phyloP scores from a whole-genome alignment of 2,329 filamentous ascomycete genomes.

The Alternaria brassicicola region DNA sequence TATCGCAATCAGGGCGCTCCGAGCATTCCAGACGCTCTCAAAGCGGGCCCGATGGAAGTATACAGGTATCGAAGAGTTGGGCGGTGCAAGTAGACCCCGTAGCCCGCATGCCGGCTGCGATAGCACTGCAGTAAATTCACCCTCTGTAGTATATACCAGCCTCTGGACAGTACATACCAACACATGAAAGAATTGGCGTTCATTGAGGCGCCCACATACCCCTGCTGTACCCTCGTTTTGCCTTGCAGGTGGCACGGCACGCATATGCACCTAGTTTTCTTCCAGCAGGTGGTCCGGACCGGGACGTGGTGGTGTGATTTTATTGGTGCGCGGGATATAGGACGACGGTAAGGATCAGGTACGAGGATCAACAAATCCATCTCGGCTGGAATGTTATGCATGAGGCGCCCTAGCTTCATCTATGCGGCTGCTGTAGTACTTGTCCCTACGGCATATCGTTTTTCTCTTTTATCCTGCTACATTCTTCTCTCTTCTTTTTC shows the following conservation, averaged over 20 bases:
- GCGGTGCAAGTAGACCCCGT: conserved; percentile 17
- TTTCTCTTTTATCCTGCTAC: background rate
- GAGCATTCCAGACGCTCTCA: background rate
- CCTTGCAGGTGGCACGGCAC: conserved; percentile 7
- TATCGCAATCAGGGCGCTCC: conserved; percentile 16
- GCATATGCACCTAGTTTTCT: conserved; percentile 10
- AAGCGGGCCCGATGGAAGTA: conserved; percentile 2
- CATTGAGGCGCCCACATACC: conserved; percentile 1
- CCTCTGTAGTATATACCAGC: background rate
- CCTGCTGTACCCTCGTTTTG: conserved; percentile 12
- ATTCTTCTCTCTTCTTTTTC: background rate
- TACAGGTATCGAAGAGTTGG: conserved; percentile 22
- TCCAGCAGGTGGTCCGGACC: conserved; percentile 21
- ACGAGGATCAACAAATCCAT: conserved; percentile 1
- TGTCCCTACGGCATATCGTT: conserved; percentile 1
- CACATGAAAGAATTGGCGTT: background rate
- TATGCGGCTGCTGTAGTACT: conserved; percentile 1
- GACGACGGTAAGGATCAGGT: background rate
- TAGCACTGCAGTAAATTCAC: background rate
- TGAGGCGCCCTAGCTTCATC: background rate
- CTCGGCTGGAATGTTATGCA: conserved; percentile 8
- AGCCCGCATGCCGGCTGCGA: background rate
- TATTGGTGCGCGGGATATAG: conserved; percentile 9
- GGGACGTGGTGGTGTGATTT: conserved; percentile 1
- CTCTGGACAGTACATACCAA: background rate